Conservation (phyloP, 2,329 filamentous ascomycete species). For the Chaetomium globosum region DNA sequence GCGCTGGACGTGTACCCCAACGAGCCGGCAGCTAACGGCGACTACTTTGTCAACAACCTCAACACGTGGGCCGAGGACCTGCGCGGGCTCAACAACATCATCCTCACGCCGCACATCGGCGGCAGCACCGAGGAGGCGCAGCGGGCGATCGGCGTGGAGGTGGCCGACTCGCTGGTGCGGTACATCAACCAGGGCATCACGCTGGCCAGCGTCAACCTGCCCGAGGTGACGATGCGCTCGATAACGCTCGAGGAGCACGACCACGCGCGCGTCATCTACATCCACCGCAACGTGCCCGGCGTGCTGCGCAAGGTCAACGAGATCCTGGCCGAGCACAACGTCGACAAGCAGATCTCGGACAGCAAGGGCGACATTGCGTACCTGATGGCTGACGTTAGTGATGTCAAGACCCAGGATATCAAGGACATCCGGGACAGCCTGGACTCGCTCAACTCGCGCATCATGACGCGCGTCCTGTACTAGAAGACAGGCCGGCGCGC, state of each 20-base stretch:
- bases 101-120: slow-evolving; percentile 94
- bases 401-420: slow-evolving; percentile 77
- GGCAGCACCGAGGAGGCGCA: slow-evolving; percentile 98
- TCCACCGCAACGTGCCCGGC: slow-evolving; percentile 95
- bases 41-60: slow-evolving; percentile 85
- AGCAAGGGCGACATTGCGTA: slow-evolving; percentile 94
- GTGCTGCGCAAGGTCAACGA: slow-evolving; percentile 94
- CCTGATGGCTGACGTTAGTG: slow-evolving; percentile 95
- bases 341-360: slow-evolving; percentile 98
- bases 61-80: slow-evolving; percentile 87
- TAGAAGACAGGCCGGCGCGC: slow-evolving; percentile 32
- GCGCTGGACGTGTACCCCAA: slow-evolving; percentile 96
- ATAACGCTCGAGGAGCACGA: slow-evolving; percentile 86
- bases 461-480: slow-evolving; percentile 47
- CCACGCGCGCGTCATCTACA: slow-evolving; percentile 90
- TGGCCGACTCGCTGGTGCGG: slow-evolving; percentile 80
- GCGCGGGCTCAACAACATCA: slow-evolving; percentile 82
- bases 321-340: slow-evolving; percentile 91
- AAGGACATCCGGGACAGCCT: slow-evolving; percentile 82
- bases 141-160: slow-evolving; percentile 92
- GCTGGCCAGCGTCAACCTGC: slow-evolving; percentile 90
- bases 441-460: slow-evolving; percentile 69
- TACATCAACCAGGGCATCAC: slow-evolving; percentile 97
- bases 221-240: slow-evolving; percentile 89
- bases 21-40: slow-evolving; percentile 90